These are phyloP conservation scores for Gastrolobium bilobum DNA, from an alignment of 306 rosid genomes.

Conservation along the genomic window DNA sequence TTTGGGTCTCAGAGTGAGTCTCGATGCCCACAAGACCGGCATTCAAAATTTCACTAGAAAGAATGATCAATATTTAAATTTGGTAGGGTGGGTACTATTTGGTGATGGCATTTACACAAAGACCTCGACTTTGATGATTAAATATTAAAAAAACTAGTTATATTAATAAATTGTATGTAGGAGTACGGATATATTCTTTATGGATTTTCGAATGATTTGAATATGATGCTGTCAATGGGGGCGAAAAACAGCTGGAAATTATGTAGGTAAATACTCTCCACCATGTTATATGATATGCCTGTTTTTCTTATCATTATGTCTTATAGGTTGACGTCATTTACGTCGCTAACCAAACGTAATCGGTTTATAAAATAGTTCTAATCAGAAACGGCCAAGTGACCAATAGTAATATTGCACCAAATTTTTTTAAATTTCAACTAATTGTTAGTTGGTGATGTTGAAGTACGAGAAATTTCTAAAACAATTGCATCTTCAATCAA, in stretches of 20 bases:
- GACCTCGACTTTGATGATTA: not conserved
- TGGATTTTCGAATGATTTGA: conserved; percentile 13
- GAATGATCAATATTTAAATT: not conserved
- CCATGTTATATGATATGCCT: too few relatives aligned
- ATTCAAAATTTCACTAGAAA: not conserved
- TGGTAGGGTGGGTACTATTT: conserved; percentile 18
- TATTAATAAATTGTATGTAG: not conserved
- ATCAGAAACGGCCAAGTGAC: not conserved
- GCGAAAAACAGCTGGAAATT: conserved; percentile 8
- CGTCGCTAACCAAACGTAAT: conserved; percentile 5
- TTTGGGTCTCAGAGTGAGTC: not conserved
- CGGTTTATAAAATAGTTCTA: not conserved
- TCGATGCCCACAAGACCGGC: conserved; percentile 1
- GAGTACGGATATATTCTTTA: not conserved
- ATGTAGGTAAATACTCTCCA: not conserved
- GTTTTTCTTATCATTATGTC: not conserved
- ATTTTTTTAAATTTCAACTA: not conserved
- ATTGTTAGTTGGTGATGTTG: not conserved
- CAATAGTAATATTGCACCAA: not conserved
- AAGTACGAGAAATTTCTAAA: not conserved
- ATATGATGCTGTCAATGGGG: conserved; percentile 24
- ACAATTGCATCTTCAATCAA: not conserved
- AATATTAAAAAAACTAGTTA: not conserved
- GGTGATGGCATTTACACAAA: conserved; percentile 14
- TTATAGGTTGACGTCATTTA: conserved; percentile 7